These are phyloP conservation scores for Pythium brachiatum DNA, from an alignment of 352 stramenopile species.

Conservation along the genomic window DNA sequence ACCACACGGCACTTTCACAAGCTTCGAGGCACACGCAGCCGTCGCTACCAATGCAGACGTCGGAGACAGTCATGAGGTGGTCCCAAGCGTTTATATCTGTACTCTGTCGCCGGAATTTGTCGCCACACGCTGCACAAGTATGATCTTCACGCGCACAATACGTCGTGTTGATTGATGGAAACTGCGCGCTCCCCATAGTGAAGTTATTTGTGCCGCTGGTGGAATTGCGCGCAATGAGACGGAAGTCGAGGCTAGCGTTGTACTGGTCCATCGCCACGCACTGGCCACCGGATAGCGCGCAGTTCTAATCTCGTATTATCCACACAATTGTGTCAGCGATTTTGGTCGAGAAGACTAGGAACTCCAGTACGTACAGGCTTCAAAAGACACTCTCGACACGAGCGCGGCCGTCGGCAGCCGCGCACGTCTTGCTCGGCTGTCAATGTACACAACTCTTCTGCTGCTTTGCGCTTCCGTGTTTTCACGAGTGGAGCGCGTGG, in stretches of 20 bases:
- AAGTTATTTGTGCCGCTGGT: not conserved
- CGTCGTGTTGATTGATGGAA: conserved; percentile 1
- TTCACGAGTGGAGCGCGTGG: not conserved
- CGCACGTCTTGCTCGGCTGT: not conserved
- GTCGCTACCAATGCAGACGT: not conserved
- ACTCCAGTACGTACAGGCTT: not conserved
- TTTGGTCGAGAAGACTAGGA: not conserved
- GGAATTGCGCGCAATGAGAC: not conserved
- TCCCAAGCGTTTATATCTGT: not conserved
- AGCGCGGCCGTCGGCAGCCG: not conserved
- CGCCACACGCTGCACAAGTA: not conserved
- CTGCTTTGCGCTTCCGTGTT: not conserved
- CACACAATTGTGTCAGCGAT: not conserved
- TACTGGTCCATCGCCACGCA: conserved; percentile 1
- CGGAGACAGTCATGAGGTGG: not conserved
- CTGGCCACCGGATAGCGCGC: not conserved
- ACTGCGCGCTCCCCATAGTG: not conserved
- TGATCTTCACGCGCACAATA: not conserved
- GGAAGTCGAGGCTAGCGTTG: not conserved
- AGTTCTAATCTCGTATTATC: not conserved
- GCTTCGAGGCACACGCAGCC: conserved; percentile 9
- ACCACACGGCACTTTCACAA: not conserved
- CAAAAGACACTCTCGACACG: conserved; percentile 1
- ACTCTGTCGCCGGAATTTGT: not conserved
- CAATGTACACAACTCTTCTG: not conserved